phyloP scores from a whole-genome alignment of 352 stramenopile genomes.

The Phytophthora hybrid region DNA sequence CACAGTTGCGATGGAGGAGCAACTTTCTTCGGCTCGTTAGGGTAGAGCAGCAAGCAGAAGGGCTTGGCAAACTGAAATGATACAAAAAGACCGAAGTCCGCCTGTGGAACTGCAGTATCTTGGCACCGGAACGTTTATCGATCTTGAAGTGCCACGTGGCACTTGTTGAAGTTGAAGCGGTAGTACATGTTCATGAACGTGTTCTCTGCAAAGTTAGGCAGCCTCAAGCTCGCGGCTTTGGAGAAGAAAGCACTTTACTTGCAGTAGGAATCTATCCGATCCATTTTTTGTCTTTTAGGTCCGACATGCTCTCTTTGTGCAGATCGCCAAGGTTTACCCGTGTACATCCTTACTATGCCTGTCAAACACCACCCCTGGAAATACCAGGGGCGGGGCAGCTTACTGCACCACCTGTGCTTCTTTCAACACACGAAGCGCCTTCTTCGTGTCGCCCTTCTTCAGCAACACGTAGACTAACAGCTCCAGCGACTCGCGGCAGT shows the following conservation, averaged over 20 bases:
- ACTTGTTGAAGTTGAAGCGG: conserved; percentile 1
- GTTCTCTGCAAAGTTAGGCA: too few relatives aligned
- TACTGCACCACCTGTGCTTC: conserved; percentile 82
- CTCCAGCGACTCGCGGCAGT: conserved; percentile 85
- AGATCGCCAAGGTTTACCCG: conserved; percentile 21
- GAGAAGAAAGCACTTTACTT: background rate
- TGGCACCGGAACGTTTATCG: conserved; percentile 17
- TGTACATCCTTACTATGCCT: conserved; percentile 39
- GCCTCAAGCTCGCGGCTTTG: background rate
- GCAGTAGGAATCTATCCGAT: conserved; percentile 31
- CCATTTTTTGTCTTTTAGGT: conserved; percentile 24
- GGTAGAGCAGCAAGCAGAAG: conserved; percentile 48
- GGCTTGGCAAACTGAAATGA: conserved; percentile 33
- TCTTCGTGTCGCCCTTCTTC: conserved; percentile 91
- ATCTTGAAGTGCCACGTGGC: conserved; percentile 24
- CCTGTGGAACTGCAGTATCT: conserved; percentile 27
- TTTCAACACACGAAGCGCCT: conserved; percentile 87
- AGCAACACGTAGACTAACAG: conserved; percentile 90
- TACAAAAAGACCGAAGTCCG: conserved; percentile 29
- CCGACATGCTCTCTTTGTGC: conserved; percentile 28
- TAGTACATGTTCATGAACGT: background rate
- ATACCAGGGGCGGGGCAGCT: conserved; percentile 12
- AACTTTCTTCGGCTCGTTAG: conserved; percentile 35
- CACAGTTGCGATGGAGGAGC: conserved; percentile 28
- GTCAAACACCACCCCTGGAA: conserved; percentile 9